Conservation (phyloP, 2,329 filamentous ascomycete genomes). For the Aspergillus viridinutans region DNA sequence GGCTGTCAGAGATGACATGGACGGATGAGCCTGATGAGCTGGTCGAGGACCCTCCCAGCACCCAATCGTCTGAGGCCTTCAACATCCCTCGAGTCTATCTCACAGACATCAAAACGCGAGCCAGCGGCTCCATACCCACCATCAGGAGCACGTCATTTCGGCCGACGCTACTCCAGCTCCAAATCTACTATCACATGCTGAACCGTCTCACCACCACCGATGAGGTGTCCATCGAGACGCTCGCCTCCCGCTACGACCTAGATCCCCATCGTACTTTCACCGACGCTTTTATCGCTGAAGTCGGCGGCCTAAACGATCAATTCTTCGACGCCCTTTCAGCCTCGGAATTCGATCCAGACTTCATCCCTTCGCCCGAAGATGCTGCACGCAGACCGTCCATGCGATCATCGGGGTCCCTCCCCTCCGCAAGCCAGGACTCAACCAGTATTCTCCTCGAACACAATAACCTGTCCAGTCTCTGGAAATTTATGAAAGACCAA, state of each 20-base stretch:
- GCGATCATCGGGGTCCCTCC: constrained; percentile 13
- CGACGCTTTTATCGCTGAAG: constrained; percentile 71
- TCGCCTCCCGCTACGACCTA: constrained; percentile 70
- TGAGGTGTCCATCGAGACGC: constrained; percentile 61
- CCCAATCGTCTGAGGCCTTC: constrained; percentile 17
- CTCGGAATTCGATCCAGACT: constrained; percentile 26
- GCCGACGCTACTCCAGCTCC: constrained; percentile 79
- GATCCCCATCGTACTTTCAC: constrained; percentile 65
- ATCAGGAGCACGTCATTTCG: constrained; percentile 57
- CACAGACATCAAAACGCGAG: constrained; percentile 82
- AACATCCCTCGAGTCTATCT: constrained; percentile 59
- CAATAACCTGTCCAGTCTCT: constrained; percentile 57
- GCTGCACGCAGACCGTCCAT: constrained; percentile 6
- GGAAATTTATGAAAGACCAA: constrained; percentile 60
- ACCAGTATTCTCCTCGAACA: constrained; percentile 53
- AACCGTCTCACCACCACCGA: constrained; percentile 64
- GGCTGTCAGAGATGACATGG: constrained; percentile 29
- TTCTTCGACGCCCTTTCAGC: constrained; percentile 50
- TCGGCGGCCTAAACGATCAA: constrained; percentile 65
- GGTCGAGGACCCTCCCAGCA: constrained; percentile 9
- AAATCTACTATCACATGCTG: constrained; percentile 85
- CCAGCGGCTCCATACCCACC: constrained; percentile 58
- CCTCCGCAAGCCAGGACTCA: constrained; percentile 40
- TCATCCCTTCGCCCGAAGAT: constrained; percentile 22
- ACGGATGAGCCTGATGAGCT: constrained; percentile 8